Evolutionary conservation across 495 filamentous ascomycete genomes (phyloP), one percentile per base, ranked within the genome.

Genomic region (Rhizodiscina lignyota): DNA sequence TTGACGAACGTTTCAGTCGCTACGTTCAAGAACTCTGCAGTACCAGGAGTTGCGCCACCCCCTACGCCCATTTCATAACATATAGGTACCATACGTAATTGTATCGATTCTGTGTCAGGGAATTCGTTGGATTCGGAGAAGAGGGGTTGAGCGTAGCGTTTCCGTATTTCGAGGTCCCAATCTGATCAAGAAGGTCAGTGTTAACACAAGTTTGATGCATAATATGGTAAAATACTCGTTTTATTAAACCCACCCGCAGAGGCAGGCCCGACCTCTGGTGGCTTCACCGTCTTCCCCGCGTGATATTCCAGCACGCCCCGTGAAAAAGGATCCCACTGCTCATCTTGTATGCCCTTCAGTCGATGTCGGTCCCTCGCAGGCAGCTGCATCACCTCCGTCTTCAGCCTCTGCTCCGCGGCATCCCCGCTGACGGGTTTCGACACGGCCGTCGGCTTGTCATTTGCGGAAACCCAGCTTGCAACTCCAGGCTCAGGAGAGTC

Each of bases 1-100:
- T 94, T 96, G 40, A 96, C 75, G 48, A 78, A 94, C 0, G 79
- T 84, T 54, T 97, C 87, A 2, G 83, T 80, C 2, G 87, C 89
- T 29, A 84, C 74, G 17, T 82, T 78, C 74, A 97, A 78, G 51
- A 87, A 83, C 34, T 81, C 75, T 4, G 86, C 74, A 22, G 81
- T 81, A 19, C 81, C 71, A 4, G 74, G 51, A 4, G 69, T 60
- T 41, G 81, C 70, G 2, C 85, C 83, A 17, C 67, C 68, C n/a
- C 67, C 66, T 3, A 97, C 70, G 0, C 86, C 89, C 41, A 81
- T 69, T 56, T 94, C 89, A 56, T 92, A 94, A 57, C 83, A 93
- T 43, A 94, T 89, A 5, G 89, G 86, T 13, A 83, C 63, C 79
- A 96, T 91, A 38, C 86, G 80, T 15, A 72, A 66, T 45, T 81